phyloP scores from a whole-genome alignment of 257 asterid genomes.

The Henckelia pumila region DNA sequence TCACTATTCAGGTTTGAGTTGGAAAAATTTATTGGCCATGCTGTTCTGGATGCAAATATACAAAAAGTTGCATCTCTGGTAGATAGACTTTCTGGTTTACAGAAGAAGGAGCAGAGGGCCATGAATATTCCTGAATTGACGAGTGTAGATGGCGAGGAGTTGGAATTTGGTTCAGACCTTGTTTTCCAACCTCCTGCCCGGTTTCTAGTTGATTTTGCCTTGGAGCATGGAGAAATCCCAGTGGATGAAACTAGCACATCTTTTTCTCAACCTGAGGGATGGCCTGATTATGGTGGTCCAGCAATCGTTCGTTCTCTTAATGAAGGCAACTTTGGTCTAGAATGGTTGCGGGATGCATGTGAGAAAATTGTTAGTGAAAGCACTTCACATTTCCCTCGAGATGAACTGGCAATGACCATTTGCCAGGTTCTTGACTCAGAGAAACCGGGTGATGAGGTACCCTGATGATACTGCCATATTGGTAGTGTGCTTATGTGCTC shows the following conservation, averaged over 20 bases:
- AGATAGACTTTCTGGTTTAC: conserved; percentile 60
- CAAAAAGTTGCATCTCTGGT: conserved; percentile 59
- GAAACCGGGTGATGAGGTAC: conserved; percentile 97
- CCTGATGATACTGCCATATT: conserved; percentile 25
- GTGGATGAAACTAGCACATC: conserved; percentile 44
- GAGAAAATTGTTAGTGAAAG: conserved; percentile 64
- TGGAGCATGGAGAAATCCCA: conserved; percentile 49
- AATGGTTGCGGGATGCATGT: conserved; percentile 85
- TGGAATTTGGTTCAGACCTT: conserved; percentile 89
- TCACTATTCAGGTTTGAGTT: conserved; percentile 60
- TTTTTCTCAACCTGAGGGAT: conserved; percentile 39
- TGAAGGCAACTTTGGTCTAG: conserved; percentile 62
- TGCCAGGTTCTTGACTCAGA: conserved; percentile 93
- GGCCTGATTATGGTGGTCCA: conserved; percentile 38
- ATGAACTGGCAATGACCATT: conserved; percentile 94
- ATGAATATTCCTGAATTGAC: conserved; percentile 33
- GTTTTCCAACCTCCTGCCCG: conserved; percentile 73
- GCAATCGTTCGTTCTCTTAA: conserved; percentile 31
- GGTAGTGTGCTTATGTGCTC: conserved; percentile 18
- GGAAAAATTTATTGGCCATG: conserved; percentile 70
- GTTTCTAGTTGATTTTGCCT: conserved; percentile 61
- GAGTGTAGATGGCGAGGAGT: conserved; percentile 42
- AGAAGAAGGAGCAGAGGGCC: conserved; percentile 41
- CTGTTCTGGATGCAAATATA: conserved; percentile 47
- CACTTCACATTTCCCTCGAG: conserved; percentile 82